Percentiles rank a stretch among this genome's conserved stretches.
These are phyloP conservation scores for Kwoniella heveanensis DNA, from an alignment of 768 basidiomycete species.

Conservation along the genomic window DNA sequence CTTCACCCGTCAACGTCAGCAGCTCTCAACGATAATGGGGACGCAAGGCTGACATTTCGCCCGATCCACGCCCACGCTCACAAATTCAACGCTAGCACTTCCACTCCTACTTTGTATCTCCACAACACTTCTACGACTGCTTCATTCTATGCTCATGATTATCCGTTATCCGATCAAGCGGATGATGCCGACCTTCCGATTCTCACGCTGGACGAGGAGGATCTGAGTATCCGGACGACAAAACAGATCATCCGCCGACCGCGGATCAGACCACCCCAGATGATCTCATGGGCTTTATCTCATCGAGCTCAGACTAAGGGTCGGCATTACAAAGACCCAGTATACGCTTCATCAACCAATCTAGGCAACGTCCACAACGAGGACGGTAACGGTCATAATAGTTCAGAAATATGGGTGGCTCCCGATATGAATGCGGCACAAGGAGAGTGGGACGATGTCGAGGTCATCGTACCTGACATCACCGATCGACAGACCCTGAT, in stretches of 20 bases:
- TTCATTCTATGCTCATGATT: slow-evolving; percentile 20
- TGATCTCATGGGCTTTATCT: slow-evolving; percentile 44
- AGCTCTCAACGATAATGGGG: not conserved
- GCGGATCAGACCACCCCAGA: slow-evolving; percentile 34
- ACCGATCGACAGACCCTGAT: slow-evolving; percentile 71
- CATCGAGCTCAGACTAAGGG: slow-evolving; percentile 9
- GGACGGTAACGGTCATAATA: too few species aligned
- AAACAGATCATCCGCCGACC: slow-evolving; percentile 44
- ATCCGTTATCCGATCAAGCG: slow-evolving; percentile 7
- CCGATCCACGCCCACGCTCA: slow-evolving; percentile 52
- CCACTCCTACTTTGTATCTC: slow-evolving; percentile 28
- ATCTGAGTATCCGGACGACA: slow-evolving; percentile 38
- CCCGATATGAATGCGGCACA: slow-evolving; percentile 38
- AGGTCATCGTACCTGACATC: slow-evolving; percentile 72
- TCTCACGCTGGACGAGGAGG: slow-evolving; percentile 8
- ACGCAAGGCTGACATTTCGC: slow-evolving; percentile 33
- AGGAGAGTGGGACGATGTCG: slow-evolving; percentile 66
- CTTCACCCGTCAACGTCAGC: slow-evolving; percentile 12
- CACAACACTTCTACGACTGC: slow-evolving; percentile 35
- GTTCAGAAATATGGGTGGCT: slow-evolving; percentile 33
- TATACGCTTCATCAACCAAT: not conserved
- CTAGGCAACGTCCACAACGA: too few species aligned
- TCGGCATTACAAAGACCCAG: not conserved
- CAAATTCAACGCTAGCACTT: slow-evolving; percentile 15
- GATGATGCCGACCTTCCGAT: slow-evolving; percentile 20